Base-by-base conservation (phyloP, 1,284 basidiomycete species). In the Lignosus rhinocerotis region DNA sequence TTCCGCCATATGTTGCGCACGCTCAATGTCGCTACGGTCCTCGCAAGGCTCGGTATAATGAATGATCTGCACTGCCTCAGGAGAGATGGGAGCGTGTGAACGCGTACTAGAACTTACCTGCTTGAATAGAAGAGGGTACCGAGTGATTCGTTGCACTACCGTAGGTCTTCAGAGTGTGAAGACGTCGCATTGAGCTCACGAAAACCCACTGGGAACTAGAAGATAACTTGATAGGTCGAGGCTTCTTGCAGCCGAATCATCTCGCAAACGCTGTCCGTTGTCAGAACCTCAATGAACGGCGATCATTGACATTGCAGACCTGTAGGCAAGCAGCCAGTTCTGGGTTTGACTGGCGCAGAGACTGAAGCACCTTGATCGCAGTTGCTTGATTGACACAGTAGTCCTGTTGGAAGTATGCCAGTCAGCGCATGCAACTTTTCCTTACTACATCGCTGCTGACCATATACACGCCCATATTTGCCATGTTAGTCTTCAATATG, bases 71-170 rank as follows among this genome's bases (percentile, higher is more conserved):
- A 19, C 21, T 32, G 14, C 3, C 30, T 34, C 25, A 55, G 19
- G 4, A 43, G n/a, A 8, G 8, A 33, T 17, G 14, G 12, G 21
- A 33, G 30, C 17, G 17, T 7, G 31, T 8, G 21, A 7, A 30
- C 2, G 10, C n/a, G 19, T 1, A 21, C 17, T 16, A 30, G 44
- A 9, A 59, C 76, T 30, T 52, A 85, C 87, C 75, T 94, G 92
- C 55, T 86, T 86, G 62, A 97, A 86, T 33, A 98, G 79, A 0
- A 98, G 79, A 0, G 95, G 95, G 70, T 97, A 98, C 58, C 93
- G 81, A 1, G 95, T 96, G 53, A 97, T 86, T 12, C 95, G 87
- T 85, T 98, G 96, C 95, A 98, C 93, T 94, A 57, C 31, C 14
- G 21, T 48, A 33, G 52, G 31, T 12, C 47, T 19, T 11, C 14